Evolutionary conservation across 352 stramenopile species (phyloP).

Genomic region (Globisporangium echinulatum): DNA sequence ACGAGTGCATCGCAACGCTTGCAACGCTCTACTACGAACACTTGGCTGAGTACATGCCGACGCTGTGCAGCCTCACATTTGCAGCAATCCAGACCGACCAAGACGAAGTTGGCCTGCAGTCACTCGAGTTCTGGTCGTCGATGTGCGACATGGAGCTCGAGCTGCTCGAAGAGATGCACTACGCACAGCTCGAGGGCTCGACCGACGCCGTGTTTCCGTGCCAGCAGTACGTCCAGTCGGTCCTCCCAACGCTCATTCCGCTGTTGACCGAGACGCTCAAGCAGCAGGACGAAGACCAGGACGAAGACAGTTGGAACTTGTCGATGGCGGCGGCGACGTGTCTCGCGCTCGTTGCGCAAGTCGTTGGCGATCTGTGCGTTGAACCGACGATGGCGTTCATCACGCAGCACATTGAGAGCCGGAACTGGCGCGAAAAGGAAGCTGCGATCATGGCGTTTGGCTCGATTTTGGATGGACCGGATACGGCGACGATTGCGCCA

Average conservation of each 20-base stretch:
- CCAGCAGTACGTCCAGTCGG: slow-evolving; percentile 85
- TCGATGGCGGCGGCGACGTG: slow-evolving; percentile 93
- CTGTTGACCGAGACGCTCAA: slow-evolving; percentile 92
- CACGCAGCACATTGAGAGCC: slow-evolving; percentile 90
- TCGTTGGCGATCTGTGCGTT: slow-evolving; percentile 90
- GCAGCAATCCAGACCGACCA: slow-evolving; percentile 91
- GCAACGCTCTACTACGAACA: slow-evolving; percentile 97
- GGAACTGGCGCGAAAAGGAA: slow-evolving; percentile 94
- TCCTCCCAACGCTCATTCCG: slow-evolving; percentile 85
- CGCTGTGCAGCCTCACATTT: slow-evolving; percentile 94
- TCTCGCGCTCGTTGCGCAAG: slow-evolving; percentile 90
- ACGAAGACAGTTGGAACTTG: slow-evolving; percentile 94
- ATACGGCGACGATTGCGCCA: slow-evolving; percentile 85
- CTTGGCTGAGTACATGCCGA: slow-evolving; percentile 94
- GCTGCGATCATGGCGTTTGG: slow-evolving; percentile 97
- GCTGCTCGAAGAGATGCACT: slow-evolving; percentile 88
- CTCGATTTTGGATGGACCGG: slow-evolving; percentile 92
- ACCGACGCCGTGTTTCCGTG: slow-evolving; percentile 57
- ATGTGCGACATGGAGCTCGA: slow-evolving; percentile 96
- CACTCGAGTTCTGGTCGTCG: slow-evolving; percentile 98
- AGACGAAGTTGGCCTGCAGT: slow-evolving; percentile 89
- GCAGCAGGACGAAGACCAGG: slow-evolving; percentile 92
- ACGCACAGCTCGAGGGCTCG: slow-evolving; percentile 57
- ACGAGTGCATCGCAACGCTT: slow-evolving; percentile 94
- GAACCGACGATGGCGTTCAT: slow-evolving; percentile 93